Evolutionary conservation across 1,284 basidiomycete species (phyloP).

Genomic region (Tremellales sp.): DNA sequence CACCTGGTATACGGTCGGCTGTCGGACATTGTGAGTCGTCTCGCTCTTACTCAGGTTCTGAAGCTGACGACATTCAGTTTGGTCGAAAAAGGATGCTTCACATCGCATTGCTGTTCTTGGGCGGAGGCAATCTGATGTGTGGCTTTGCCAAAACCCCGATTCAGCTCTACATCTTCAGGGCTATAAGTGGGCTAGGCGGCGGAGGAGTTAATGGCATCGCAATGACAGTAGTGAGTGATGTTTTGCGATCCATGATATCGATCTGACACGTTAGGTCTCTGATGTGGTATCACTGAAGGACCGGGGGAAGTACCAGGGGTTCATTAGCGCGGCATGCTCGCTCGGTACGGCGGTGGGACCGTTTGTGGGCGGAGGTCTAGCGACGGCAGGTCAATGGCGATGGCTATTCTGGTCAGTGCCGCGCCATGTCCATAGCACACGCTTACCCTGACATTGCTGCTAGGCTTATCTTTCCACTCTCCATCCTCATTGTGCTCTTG

Average conservation of each 20-base stretch:
- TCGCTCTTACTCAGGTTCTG: too few species aligned
- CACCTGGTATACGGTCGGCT: slow-evolving; percentile 35
- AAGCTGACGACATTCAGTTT: too few species aligned
- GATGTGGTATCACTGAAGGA: slow-evolving; percentile 49
- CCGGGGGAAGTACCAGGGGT: slow-evolving; percentile 48
- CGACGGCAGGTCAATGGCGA: slow-evolving; percentile 29
- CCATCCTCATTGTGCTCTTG: slow-evolving; percentile 19
- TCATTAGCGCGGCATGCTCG: slow-evolving; percentile 20
- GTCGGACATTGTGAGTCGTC: too few species aligned
- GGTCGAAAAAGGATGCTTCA: slow-evolving; percentile 33
- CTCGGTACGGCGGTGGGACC: slow-evolving; percentile 26
- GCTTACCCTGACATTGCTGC: background rate
- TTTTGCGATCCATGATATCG: too few species aligned
- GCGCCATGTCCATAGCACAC: background rate
- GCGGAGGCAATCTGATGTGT: slow-evolving; percentile 30
- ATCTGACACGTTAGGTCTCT: slow-evolving; percentile 14
- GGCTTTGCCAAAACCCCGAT: slow-evolving; percentile 31
- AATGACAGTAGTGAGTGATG: slow-evolving; percentile 46
- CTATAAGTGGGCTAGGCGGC: slow-evolving; percentile 50
- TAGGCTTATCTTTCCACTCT: slow-evolving; percentile 20
- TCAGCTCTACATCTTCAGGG: slow-evolving; percentile 41
- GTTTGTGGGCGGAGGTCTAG: slow-evolving; percentile 28
- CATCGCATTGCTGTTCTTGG: slow-evolving; percentile 22
- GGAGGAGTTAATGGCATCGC: slow-evolving; percentile 50
- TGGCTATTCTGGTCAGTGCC: slow-evolving; percentile 32